phyloP scores from a whole-genome alignment of 2,329 filamentous ascomycete species.

The Fusarium nodosum region DNA sequence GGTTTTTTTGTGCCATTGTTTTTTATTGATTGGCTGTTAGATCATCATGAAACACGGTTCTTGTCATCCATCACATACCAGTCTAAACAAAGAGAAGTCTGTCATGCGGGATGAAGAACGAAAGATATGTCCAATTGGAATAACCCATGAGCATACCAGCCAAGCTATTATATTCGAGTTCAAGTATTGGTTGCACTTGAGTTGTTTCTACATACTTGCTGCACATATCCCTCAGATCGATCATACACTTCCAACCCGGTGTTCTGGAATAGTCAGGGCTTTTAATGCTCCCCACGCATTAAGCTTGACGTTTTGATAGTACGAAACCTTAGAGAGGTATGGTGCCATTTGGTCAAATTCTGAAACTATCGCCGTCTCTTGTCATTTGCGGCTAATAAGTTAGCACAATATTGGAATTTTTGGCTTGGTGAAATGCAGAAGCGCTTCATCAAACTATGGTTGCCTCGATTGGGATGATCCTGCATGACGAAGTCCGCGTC shows the following conservation, averaged over 20 bases:
- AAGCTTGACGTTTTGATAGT: background rate
- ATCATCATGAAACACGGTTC: constrained; percentile 1
- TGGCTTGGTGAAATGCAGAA: background rate
- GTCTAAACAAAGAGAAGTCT: background rate
- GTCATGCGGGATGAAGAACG: background rate
- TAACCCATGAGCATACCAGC: background rate
- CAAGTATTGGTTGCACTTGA: background rate
- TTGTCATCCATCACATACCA: background rate
- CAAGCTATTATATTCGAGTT: background rate
- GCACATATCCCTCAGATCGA: background rate
- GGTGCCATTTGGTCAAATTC: background rate
- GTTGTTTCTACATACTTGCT: background rate
- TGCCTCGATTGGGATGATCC: background rate
- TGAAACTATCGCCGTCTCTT: background rate
- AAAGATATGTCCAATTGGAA: background rate
- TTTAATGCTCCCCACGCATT: background rate
- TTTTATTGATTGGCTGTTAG: background rate
- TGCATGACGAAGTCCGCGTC: background rate
- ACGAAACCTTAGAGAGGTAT: background rate
- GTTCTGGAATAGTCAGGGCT: background rate
- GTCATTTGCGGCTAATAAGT: background rate
- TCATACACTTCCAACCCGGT: background rate
- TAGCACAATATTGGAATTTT: background rate
- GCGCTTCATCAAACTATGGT: background rate
- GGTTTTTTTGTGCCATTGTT: background rate